Evolutionary conservation across 2,329 filamentous ascomycete species (phyloP).

Genomic region (Xylariales sp.): DNA sequence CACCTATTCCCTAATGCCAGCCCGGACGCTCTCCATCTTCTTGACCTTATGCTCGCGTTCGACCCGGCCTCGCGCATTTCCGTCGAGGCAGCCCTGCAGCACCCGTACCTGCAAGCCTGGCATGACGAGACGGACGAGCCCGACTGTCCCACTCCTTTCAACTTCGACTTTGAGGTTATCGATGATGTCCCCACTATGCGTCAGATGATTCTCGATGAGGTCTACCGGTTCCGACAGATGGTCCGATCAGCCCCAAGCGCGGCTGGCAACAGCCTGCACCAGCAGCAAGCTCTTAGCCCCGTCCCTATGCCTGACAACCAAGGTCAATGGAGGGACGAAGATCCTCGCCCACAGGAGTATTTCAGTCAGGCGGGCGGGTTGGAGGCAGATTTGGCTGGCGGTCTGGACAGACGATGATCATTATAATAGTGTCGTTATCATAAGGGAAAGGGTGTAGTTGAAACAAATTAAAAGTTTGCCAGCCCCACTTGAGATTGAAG

Average conservation of each 20-base stretch:
- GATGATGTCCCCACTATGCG: conserved; percentile 95
- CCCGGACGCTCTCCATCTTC: conserved; percentile 88
- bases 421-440: too few species aligned
- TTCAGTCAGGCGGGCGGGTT: conserved; percentile 42
- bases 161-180: conserved; percentile 97
- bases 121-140: conserved; percentile 97
- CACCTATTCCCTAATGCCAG: conserved; percentile 91
- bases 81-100: conserved; percentile 92
- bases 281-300: conserved; percentile 33
- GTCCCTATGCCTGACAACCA: conserved; percentile 48
- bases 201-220: conserved; percentile 95
- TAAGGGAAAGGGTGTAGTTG: too few species aligned
- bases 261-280: conserved; percentile 23
- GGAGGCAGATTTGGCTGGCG: conserved; percentile 56
- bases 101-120: conserved; percentile 96
- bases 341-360: conserved; percentile 58
- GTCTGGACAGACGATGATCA: conserved; percentile 46
- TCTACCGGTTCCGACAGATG: conserved; percentile 72
- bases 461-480: too few species aligned
- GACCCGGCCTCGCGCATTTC: conserved; percentile 90
- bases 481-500: too few species aligned
- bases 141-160: conserved; percentile 86
- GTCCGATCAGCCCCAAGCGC: conserved; percentile 47
- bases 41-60: conserved; percentile 96
- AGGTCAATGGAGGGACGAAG: conserved; percentile 56